phyloP scores from a whole-genome alignment of 306 rosid species.

The Astragalus membranaceus region DNA sequence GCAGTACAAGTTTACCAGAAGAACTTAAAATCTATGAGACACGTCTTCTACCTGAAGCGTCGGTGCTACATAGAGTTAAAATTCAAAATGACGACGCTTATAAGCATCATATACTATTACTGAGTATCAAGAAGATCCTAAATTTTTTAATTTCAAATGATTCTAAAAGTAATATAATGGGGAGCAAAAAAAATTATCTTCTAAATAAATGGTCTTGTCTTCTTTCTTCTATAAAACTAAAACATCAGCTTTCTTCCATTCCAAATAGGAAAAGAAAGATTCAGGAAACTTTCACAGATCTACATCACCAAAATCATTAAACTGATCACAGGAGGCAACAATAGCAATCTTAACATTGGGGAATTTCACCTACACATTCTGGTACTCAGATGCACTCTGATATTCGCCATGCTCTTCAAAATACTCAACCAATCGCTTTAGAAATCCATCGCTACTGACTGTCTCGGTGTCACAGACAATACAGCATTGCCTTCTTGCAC shows the following conservation, averaged over 20 bases:
- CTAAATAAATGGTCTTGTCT: background rate
- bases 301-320: slow-evolving; percentile 17
- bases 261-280: slow-evolving; percentile 2
- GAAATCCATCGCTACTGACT: slow-evolving; percentile 64
- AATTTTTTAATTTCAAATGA: background rate
- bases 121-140: background rate
- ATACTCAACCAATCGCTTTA: slow-evolving; percentile 82
- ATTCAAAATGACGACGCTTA: slow-evolving; percentile 1
- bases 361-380: slow-evolving; percentile 41
- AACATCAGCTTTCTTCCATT: background rate
- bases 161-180: background rate
- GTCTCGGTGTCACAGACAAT: slow-evolving; percentile 88
- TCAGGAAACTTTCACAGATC: slow-evolving; percentile 14
- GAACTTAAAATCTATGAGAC: background rate
- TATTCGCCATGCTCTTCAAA: slow-evolving; percentile 89
- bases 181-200: background rate
- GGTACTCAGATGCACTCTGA: slow-evolving; percentile 84
- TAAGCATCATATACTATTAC: slow-evolving; percentile 3
- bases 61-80: no score
- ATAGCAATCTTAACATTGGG: slow-evolving; percentile 14
- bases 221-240: background rate
- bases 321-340: slow-evolving; percentile 12
- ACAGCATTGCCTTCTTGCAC: slow-evolving; percentile 94
- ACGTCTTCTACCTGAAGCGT: no score
- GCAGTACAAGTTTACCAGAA: background rate